Conservation (phyloP, 768 basidiomycete species). For the Phlebiopsis flavidoalba region DNA sequence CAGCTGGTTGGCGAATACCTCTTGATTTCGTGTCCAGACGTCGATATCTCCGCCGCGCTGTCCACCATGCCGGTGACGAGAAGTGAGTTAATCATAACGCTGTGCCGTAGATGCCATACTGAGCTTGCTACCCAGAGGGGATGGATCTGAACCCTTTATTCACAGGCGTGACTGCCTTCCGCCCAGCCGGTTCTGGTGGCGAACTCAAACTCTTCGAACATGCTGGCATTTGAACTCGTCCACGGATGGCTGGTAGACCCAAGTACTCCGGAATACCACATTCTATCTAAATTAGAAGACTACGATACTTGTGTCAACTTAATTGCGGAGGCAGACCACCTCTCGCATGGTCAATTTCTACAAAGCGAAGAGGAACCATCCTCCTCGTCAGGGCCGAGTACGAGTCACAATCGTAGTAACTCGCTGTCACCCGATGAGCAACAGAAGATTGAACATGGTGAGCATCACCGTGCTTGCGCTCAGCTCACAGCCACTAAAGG, state of each 20-base stretch:
- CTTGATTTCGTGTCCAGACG: conserved; percentile 48
- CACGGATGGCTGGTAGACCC: conserved; percentile 90
- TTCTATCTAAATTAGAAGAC: conserved; percentile 49
- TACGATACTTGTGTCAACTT: conserved; percentile 72
- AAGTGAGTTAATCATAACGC: conserved; percentile 39
- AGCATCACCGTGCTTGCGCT: conserved; percentile 12
- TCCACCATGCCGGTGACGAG: conserved; percentile 51
- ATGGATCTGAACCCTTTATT: conserved; percentile 89
- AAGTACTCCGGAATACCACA: conserved; percentile 49
- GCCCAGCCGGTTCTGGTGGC: conserved; percentile 58
- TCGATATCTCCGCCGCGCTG: conserved; percentile 67
- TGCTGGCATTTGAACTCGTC: conserved; percentile 71
- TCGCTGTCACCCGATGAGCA: conserved; percentile 45
- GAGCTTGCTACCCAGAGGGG: conserved; percentile 47
- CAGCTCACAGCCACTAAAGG: too few relatives aligned
- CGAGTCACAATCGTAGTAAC: background rate
- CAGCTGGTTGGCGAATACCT: conserved; percentile 83
- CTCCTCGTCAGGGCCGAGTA: conserved; percentile 5
- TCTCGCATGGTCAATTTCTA: conserved; percentile 55
- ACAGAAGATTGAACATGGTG: conserved; percentile 68
- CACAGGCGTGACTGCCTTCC: conserved; percentile 61
- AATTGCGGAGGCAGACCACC: conserved; percentile 76
- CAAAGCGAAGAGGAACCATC: conserved; percentile 25
- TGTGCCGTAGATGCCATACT: background rate
- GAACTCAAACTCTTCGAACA: conserved; percentile 85